A percentile compares a stretch with the other conserved stretches of the same genome.
These are phyloP conservation scores for Trichomonas vaginalis DNA, from an alignment of 208 protist species.

Conservation along the genomic window DNA sequence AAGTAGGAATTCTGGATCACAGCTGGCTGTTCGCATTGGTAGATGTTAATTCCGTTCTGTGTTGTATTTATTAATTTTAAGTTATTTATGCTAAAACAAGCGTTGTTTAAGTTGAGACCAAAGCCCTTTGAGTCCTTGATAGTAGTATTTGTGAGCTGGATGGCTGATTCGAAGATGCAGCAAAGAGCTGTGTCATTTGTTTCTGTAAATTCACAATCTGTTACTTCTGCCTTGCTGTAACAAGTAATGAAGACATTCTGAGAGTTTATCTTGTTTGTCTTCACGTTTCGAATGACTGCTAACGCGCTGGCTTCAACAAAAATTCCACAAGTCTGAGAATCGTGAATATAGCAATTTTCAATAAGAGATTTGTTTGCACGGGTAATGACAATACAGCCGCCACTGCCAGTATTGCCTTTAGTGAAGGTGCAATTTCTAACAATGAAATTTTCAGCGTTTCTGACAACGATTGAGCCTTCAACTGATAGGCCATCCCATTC, in stretches of 20 bases:
- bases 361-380: not conserved
- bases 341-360: not conserved
- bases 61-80: not conserved
- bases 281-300: not conserved
- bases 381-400: not conserved
- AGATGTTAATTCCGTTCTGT: not conserved
- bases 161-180: not conserved
- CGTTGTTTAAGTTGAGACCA: not conserved
- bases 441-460: not conserved
- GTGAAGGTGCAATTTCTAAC: not conserved
- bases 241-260: not conserved
- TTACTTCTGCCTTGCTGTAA: not conserved
- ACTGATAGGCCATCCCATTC: not conserved
- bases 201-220: not conserved
- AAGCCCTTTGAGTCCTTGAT: not conserved
- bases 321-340: not conserved
- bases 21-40: not conserved
- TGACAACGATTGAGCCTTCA: not conserved
- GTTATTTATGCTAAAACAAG: not conserved
- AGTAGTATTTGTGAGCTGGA: not conserved
- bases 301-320: not conserved
- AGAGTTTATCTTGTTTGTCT: not conserved
- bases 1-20: not conserved
- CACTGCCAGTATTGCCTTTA: not conserved
- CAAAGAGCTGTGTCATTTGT: not conserved